A percentile compares a stretch with the other conserved stretches of the same genome.
Conservation (phyloP, 345 rosid genomes). For the Brassica nigra region DNA sequence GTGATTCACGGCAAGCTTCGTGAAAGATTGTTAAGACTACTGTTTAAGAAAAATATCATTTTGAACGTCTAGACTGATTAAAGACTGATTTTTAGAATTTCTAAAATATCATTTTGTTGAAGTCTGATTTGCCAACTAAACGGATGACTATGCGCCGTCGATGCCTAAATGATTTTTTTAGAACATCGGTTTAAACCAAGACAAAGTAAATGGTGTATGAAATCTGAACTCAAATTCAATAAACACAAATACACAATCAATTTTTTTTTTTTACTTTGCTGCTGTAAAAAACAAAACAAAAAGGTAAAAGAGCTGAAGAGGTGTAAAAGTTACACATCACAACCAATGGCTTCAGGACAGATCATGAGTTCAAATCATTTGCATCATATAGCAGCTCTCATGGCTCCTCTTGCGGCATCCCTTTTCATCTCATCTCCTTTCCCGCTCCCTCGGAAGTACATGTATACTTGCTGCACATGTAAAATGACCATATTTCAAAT, state of each 20-base stretch:
- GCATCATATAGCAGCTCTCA: constrained; percentile 71
- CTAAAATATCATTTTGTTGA: too few species aligned
- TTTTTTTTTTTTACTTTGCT: neutral
- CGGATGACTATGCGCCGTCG: too few species aligned
- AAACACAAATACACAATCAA: constrained; percentile 4
- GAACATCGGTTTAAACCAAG: neutral
- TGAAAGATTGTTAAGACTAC: neutral
- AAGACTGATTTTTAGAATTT: neutral
- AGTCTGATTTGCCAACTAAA: too few species aligned
- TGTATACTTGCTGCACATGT: constrained; percentile 66
- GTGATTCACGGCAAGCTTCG: neutral
- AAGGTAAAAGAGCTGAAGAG: constrained; percentile 9
- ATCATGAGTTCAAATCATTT: neutral
- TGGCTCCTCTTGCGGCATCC: constrained; percentile 56
- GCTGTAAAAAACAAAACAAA: neutral
- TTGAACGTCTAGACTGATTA: too few species aligned
- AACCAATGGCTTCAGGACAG: constrained; percentile 18
- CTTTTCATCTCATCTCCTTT: constrained; percentile 64
- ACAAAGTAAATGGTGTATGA: neutral
- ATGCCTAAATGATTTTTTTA: too few species aligned
- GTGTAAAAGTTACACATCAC: constrained; percentile 15
- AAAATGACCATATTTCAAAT: constrained; percentile 2
- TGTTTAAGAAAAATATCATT: neutral
- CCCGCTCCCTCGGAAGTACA: constrained; percentile 84
- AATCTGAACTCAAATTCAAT: neutral